These are phyloP conservation scores for Phytophthora pinifolia DNA, from an alignment of 352 stramenopile genomes.

Conservation along the genomic window DNA sequence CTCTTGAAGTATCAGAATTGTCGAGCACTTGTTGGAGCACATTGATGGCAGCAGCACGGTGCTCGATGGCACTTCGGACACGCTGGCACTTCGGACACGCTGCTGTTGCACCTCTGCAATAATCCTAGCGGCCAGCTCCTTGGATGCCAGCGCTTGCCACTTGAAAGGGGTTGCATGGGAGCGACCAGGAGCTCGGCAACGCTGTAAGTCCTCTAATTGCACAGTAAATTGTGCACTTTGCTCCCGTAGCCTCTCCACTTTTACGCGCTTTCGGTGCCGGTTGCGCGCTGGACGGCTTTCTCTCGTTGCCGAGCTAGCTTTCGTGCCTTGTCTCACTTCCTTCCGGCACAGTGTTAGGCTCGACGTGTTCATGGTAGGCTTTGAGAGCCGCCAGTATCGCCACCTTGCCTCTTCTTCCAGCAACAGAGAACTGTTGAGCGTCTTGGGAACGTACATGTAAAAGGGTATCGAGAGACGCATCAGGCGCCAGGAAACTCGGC, in stretches of 20 bases:
- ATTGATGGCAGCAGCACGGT: neutral
- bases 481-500: neutral
- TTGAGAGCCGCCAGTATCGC: constrained; percentile 12
- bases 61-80: constrained; percentile 9
- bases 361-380: neutral
- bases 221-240: constrained; percentile 4
- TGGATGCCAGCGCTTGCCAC: constrained; percentile 11
- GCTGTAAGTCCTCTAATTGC: constrained; percentile 6
- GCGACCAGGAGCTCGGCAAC: neutral
- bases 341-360: neutral
- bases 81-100: neutral
- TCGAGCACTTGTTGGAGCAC: constrained; percentile 8
- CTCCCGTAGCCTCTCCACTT: constrained; percentile 4
- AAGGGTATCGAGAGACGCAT: neutral
- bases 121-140: constrained; percentile 9
- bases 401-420: constrained; percentile 10
- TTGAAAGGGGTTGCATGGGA: neutral
- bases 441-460: neutral
- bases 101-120: constrained; percentile 6
- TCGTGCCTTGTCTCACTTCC: neutral
- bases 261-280: constrained; percentile 10
- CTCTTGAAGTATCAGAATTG: neutral
- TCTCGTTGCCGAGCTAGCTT: constrained; percentile 9
- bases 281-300: constrained; percentile 12
- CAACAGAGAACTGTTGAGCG: neutral